These are phyloP conservation scores for Tylopilus balloui DNA, from an alignment of 768 basidiomycete genomes.

Conservation along the genomic window DNA sequence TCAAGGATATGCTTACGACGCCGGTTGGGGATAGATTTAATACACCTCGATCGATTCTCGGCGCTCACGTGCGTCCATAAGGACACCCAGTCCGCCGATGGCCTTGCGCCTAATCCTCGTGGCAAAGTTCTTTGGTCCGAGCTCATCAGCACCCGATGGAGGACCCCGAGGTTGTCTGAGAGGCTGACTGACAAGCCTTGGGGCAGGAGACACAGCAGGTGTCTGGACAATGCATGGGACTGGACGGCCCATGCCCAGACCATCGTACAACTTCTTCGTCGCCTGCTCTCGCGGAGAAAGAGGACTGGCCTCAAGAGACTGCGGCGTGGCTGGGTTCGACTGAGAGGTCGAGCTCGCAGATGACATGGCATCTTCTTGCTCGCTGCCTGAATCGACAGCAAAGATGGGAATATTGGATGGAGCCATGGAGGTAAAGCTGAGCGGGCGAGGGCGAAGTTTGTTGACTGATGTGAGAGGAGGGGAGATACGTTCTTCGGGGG, in stretches of 20 bases:
- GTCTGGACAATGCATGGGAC: conserved; percentile 33
- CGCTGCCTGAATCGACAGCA: conserved; percentile 52
- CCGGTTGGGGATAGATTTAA: conserved; percentile 33
- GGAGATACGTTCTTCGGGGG: conserved; percentile 55
- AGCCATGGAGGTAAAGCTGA: conserved; percentile 53
- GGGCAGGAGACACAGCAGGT: conserved; percentile 31
- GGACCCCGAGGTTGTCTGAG: conserved; percentile 85
- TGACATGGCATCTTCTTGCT: conserved; percentile 53
- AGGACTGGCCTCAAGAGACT: conserved; percentile 47
- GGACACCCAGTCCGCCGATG: conserved; percentile 71
- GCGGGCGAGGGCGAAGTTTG: conserved; percentile 59
- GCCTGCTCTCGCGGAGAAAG: conserved; percentile 87
- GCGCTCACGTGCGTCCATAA: conserved; percentile 79
- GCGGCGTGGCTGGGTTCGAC: conserved; percentile 76
- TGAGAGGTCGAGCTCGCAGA: conserved; percentile 55
- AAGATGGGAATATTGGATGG: conserved; percentile 46
- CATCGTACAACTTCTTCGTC: conserved; percentile 82
- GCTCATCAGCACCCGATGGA: conserved; percentile 80
- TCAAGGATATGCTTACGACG: conserved; percentile 9
- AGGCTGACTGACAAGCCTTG: conserved; percentile 64
- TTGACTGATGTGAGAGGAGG: conserved; percentile 36
- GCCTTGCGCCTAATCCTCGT: conserved; percentile 81
- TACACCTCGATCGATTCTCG: conserved; percentile 70
- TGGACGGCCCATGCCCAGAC: conserved; percentile 78
- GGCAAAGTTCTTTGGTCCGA: conserved; percentile 86